Base-by-base conservation (phyloP, 140 eudicot genomes). In the Stevia rebaudiana region DNA sequence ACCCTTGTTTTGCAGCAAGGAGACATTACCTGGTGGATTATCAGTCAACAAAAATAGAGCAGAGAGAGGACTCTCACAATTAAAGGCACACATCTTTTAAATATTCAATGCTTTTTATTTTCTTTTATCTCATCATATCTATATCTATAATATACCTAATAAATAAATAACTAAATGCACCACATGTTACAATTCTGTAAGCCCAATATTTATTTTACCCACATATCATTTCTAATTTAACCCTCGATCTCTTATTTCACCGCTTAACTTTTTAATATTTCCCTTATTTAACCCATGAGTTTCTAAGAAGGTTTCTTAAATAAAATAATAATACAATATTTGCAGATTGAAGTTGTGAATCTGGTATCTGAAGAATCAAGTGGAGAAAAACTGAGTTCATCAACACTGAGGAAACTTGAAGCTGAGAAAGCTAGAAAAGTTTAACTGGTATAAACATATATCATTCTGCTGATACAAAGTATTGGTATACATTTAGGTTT, bases 1-100 rank as follows among this genome's bases (percentile, higher is more conserved):
- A 33, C 44, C 44, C 50, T 61, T 78, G 75, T 76, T 23, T 74
- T 61, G 69, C 89, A 89, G 97, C 80, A 86, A 83, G 74, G 95
- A 84, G 87, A 88, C 90, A 1, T 63, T 82, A 47, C 90, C 94
- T n/a, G 99, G 99, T 63, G 99, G 99, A 22, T 47, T 83, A 28
- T 94, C 95, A 0, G 97, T 94, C 64, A 94, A 94, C 63, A 81
- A 69, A 65, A 94, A 83, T 85, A 85, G 99, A 80, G 86, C 84
- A 0, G 97, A 94, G 79, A 85, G 74, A 76, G 90, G 82, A 60
- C 90, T 94, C 22, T 80, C 88, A 8, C 83, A 94, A 61, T 74
- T 92, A 47, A 92, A 92, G 94, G 98, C 87, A 50, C 21, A 42
- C 22, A 6, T 72, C 40, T 18, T 50, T 17, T 44, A 48, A 46